These are phyloP conservation scores for Sclerotinia sclerotiorum DNA, from an alignment of 2,329 filamentous ascomycete species.

Conservation along the genomic window DNA sequence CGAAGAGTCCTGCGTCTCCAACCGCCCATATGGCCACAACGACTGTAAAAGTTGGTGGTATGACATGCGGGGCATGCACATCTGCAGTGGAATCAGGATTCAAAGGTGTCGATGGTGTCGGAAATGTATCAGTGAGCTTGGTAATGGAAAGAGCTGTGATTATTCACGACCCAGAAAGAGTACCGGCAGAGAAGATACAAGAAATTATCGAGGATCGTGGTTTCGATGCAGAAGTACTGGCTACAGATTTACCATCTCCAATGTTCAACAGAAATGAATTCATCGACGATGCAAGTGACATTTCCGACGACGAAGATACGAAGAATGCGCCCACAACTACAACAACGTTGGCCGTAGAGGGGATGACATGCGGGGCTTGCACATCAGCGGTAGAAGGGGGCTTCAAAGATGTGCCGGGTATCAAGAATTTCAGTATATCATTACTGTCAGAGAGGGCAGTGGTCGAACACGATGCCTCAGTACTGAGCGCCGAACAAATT, in stretches of 20 bases:
- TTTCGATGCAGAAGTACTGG: slow-evolving; percentile 87
- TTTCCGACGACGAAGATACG: slow-evolving; percentile 39
- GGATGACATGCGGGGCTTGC: slow-evolving; percentile 91
- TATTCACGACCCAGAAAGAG: slow-evolving; percentile 75
- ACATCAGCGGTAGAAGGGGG: slow-evolving; percentile 81
- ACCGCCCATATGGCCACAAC: slow-evolving; percentile 75
- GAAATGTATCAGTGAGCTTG: slow-evolving; percentile 85
- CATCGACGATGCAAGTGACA: slow-evolving; percentile 40
- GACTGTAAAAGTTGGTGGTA: slow-evolving; percentile 86
- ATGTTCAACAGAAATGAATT: slow-evolving; percentile 42
- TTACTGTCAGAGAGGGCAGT: slow-evolving; percentile 82
- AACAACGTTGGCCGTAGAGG: slow-evolving; percentile 76
- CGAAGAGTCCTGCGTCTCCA: slow-evolving; percentile 29
- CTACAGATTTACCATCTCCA: slow-evolving; percentile 68
- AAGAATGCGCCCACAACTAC: slow-evolving; percentile 48
- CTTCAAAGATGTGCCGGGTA: slow-evolving; percentile 71
- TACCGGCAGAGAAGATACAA: slow-evolving; percentile 73
- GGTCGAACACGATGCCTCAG: slow-evolving; percentile 69
- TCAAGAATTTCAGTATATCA: slow-evolving; percentile 78
- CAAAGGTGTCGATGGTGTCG: slow-evolving; percentile 75
- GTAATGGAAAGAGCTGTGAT: slow-evolving; percentile 96
- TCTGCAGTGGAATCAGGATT: slow-evolving; percentile 94
- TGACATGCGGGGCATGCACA: slow-evolving; percentile 90
- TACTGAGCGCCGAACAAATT: slow-evolving; percentile 53
- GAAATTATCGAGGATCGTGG: slow-evolving; percentile 90